Conservation (phyloP, 1,284 basidiomycete genomes). For the Leccinum solheimii region DNA sequence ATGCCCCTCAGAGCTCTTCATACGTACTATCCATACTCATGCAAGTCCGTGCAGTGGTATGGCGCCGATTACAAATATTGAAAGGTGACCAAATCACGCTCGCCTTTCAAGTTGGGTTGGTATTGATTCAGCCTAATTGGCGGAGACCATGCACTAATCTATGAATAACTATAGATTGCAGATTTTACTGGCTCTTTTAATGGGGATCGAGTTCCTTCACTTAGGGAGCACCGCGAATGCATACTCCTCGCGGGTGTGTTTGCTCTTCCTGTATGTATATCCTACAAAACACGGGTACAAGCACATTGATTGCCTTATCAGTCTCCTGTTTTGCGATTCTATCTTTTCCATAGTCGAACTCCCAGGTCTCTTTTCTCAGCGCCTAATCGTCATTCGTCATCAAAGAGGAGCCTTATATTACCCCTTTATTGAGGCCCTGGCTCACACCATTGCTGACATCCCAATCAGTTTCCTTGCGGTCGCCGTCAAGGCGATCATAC, state of each 20-base stretch:
- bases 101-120: conserved; percentile 43
- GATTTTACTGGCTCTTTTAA: conserved; percentile 60
- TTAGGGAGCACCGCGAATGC: conserved; percentile 58
- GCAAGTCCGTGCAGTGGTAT: conserved; percentile 65
- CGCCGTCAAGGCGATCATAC: conserved; percentile 45
- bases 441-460: conserved; percentile 59
- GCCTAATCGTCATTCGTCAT: conserved; percentile 58
- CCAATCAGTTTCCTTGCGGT: conserved; percentile 50
- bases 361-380: conserved; percentile 47
- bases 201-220: conserved; percentile 74
- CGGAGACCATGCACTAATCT: conserved; percentile 2
- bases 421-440: conserved; percentile 53
- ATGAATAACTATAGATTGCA: conserved; percentile 4
- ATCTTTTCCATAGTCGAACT: conserved; percentile 33
- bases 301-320: conserved; percentile 27
- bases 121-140: background rate
- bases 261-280: conserved; percentile 64
- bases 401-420: conserved; percentile 53
- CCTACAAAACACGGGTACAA: conserved; percentile 35
- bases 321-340: conserved; percentile 28
- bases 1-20: conserved; percentile 49
- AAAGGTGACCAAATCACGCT: conserved; percentile 55
- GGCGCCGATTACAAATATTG: conserved; percentile 63
- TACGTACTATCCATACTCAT: conserved; percentile 52
- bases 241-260: conserved; percentile 74